phyloP scores from a whole-genome alignment of 2,329 filamentous ascomycete genomes.

The Endoconidiophora polonica region DNA sequence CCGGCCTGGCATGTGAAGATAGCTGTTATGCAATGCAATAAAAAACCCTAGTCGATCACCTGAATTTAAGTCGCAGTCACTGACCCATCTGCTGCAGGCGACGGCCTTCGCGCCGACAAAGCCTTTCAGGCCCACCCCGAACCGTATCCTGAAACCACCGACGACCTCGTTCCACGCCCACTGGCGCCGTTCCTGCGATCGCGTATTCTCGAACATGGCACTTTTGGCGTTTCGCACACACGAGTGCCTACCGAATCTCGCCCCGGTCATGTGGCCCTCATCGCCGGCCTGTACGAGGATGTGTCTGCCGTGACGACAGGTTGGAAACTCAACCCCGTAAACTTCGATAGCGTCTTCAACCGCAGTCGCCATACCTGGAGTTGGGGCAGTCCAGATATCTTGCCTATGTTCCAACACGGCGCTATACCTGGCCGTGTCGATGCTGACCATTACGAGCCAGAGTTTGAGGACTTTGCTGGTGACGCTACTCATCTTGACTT shows the following conservation, averaged over 20 bases:
- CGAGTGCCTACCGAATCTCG: conserved; percentile 92
- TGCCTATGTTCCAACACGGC: conserved; percentile 94
- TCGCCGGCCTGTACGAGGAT: conserved; percentile 93
- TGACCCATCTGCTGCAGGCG: conserved; percentile 34
- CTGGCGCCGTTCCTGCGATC: conserved; percentile 86
- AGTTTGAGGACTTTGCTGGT: conserved; percentile 78
- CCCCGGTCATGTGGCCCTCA: conserved; percentile 89
- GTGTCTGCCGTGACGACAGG: conserved; percentile 93
- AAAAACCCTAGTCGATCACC: neutral
- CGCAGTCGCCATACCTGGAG: conserved; percentile 94
- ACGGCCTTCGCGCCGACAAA: conserved; percentile 93
- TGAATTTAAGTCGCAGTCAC: neutral
- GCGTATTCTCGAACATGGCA: conserved; percentile 72
- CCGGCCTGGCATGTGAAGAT: too few species aligned
- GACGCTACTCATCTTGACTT: conserved; percentile 68
- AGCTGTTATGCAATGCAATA: too few species aligned
- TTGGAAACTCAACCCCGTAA: conserved; percentile 96
- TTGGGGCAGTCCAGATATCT: conserved; percentile 94
- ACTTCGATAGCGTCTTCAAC: conserved; percentile 98
- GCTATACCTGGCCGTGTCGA: conserved; percentile 76
- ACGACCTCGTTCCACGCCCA: conserved; percentile 55
- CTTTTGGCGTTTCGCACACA: conserved; percentile 94
- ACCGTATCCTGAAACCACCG: conserved; percentile 52
- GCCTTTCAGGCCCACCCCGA: conserved; percentile 88
- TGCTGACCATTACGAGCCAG: conserved; percentile 66